These are phyloP conservation scores for Rhodotorula sp. DNA, from an alignment of 1,284 basidiomycete species.

Conservation along the genomic window DNA sequence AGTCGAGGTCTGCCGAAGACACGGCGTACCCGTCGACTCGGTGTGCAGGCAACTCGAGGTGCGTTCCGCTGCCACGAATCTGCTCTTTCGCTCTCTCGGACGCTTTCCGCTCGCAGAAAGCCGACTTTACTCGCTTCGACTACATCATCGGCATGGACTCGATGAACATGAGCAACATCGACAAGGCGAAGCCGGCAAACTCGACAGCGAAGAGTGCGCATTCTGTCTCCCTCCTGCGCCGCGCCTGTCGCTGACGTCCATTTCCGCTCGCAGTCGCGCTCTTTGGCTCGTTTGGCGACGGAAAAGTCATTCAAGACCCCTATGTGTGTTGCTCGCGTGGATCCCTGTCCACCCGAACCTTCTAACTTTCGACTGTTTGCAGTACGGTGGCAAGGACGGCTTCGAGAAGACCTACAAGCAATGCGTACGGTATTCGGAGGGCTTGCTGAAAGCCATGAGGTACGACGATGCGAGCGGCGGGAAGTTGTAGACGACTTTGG, in stretches of 20 bases:
- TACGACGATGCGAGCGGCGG: slow-evolving; percentile 10
- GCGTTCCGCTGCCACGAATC: not conserved
- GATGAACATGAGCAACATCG: slow-evolving; percentile 40
- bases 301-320: slow-evolving; percentile 39
- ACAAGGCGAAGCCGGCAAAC: slow-evolving; percentile 16
- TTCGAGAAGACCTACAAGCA: slow-evolving; percentile 41
- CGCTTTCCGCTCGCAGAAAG: not conserved
- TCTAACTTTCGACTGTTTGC: not conserved
- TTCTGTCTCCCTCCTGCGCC: not conserved
- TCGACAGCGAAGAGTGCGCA: slow-evolving; percentile 27
- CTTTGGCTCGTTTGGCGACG: slow-evolving; percentile 39
- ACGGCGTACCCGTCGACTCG: slow-evolving; percentile 40
- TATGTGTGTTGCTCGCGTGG: slow-evolving; percentile 3
- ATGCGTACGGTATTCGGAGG: slow-evolving; percentile 36
- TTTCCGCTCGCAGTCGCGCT: slow-evolving; percentile 21
- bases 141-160: slow-evolving; percentile 40
- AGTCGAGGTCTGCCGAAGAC: slow-evolving; percentile 28
- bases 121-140: slow-evolving; percentile 41
- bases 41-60: slow-evolving; percentile 32
- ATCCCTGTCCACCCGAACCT: too few species aligned
- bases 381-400: slow-evolving; percentile 27
- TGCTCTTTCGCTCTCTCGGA: not conserved
- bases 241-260: not conserved
- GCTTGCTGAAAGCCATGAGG: slow-evolving; percentile 32
- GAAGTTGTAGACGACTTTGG: slow-evolving; percentile 21